Evolutionary conservation across 768 basidiomycete species (phyloP), one percentile per base, ranked within the genome.

Genomic region (Hebeloma cylindrosporum): DNA sequence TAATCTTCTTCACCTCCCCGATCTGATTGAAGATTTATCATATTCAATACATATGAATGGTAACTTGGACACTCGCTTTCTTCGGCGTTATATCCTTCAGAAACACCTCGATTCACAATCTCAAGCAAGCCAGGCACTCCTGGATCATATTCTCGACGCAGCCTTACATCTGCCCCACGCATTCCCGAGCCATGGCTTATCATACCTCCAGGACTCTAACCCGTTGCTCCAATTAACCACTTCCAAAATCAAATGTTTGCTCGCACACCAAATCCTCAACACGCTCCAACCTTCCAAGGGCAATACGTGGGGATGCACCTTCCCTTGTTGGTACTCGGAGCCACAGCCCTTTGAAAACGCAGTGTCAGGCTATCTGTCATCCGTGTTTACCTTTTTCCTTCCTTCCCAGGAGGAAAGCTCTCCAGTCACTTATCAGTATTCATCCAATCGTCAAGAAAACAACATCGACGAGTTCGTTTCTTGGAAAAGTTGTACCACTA

Each of bases 11-110:
- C 28, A 54, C 4, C 52, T 67, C 13, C 62, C 60, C 6, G 29
- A 48, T 26, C 54, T 69, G 26, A 58, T 66, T 17, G 51, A 65
- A 48, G 56, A 62, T 44, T 59, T 67, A 7, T 59, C 56, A 2
- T 65, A 65, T 49, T 66, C 65, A 5, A 32, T 66, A n/a, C 62
- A 65, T 41, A 56, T 62, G 37, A 58, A 63, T 14, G 61, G 62
- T 10, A 39, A 49, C 9, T 17, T 54, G 8, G 54, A 66, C 40
- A 60, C 58, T 5, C 11, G 48, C 7, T 61, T 62, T 46, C 47
- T 65, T 3, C 34, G 52, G 20, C 14, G 44, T 1, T 60, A 58
- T 47, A 23, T 66, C 5, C 13, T 27, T 3, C 23, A 26, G 13
- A 50, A 29, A 13, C 61, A 58, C 38, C 48, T 50, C 11, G 47